A percentile compares a stretch with the other conserved stretches of the same genome.
Evolutionary conservation across 176 grass and related monocot genomes (phyloP).

Genomic region (Avena insularis): DNA sequence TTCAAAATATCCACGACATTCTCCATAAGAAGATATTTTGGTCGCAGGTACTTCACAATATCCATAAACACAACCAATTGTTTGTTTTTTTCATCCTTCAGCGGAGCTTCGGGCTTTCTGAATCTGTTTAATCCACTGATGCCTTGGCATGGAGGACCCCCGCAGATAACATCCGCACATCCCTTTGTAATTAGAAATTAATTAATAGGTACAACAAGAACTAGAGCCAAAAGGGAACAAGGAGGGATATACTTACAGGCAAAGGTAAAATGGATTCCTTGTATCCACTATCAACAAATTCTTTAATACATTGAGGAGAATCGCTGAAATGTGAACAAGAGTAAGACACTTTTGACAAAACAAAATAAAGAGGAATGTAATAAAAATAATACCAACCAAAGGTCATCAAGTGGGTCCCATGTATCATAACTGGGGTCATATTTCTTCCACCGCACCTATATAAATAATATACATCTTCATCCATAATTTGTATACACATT

Average conservation of each 20-base stretch:
- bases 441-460: slow-evolving; percentile 70
- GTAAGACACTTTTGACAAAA: not conserved
- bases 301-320: too few relatives aligned
- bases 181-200: not conserved
- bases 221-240: not conserved
- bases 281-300: too few relatives aligned
- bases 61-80: slow-evolving; percentile 73
- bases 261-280: too few relatives aligned
- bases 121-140: slow-evolving; percentile 61
- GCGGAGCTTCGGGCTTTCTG: slow-evolving; percentile 32
- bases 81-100: slow-evolving; percentile 64
- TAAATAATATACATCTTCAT: not conserved
- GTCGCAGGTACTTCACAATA: slow-evolving; percentile 62
- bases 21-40: slow-evolving; percentile 72
- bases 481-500: not conserved
- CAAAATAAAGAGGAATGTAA: not conserved
- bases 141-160: not conserved
- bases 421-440: slow-evolving; percentile 64
- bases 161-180: not conserved
- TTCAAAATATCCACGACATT: slow-evolving; percentile 83
- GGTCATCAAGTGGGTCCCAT: slow-evolving; percentile 58
- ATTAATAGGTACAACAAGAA: not conserved
- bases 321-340: slow-evolving; percentile 38
- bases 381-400: slow-evolving; percentile 49
- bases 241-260: not conserved